A percentile compares a stretch with the other conserved stretches of the same genome.
phyloP scores from a whole-genome alignment of 1,139 yeast species.

The Candida labiduridarum region DNA sequence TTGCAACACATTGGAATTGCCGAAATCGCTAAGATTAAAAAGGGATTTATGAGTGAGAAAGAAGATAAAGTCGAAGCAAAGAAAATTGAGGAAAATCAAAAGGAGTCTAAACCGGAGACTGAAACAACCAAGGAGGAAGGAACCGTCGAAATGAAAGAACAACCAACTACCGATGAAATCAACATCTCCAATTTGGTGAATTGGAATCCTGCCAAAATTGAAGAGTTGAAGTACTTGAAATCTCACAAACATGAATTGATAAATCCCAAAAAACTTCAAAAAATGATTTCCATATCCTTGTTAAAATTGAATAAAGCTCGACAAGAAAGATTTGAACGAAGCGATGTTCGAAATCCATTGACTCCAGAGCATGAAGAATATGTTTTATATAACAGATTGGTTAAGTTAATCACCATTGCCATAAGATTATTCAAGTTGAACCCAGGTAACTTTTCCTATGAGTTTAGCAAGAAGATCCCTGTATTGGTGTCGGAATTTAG shows the following conservation, averaged over 20 bases:
- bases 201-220: slow-evolving; percentile 40
- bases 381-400: slow-evolving; percentile 45
- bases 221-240: slow-evolving; percentile 29
- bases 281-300: slow-evolving; percentile 58
- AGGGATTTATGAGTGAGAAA: slow-evolving; percentile 22
- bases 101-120: slow-evolving; percentile 10
- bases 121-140: slow-evolving; percentile 10
- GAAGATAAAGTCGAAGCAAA: slow-evolving; percentile 11
- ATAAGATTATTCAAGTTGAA: slow-evolving; percentile 30
- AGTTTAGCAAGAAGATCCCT: slow-evolving; percentile 55
- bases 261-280: slow-evolving; percentile 40
- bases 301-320: slow-evolving; percentile 65
- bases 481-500: slow-evolving; percentile 72
- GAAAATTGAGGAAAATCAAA: slow-evolving; percentile 15
- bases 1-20: slow-evolving; percentile 68
- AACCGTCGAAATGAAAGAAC: slow-evolving; percentile 11
- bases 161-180: slow-evolving; percentile 17
- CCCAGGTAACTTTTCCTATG: slow-evolving; percentile 33
- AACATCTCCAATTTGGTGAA: slow-evolving; percentile 36
- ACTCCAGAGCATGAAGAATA: slow-evolving; percentile 34
- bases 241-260: slow-evolving; percentile 27
- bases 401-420: slow-evolving; percentile 32
- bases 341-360: slow-evolving; percentile 30
- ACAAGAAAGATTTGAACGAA: slow-evolving; percentile 51
- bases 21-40: slow-evolving; percentile 44